phyloP scores from a whole-genome alignment of 768 basidiomycete species.

The Termitomyces sp. region DNA sequence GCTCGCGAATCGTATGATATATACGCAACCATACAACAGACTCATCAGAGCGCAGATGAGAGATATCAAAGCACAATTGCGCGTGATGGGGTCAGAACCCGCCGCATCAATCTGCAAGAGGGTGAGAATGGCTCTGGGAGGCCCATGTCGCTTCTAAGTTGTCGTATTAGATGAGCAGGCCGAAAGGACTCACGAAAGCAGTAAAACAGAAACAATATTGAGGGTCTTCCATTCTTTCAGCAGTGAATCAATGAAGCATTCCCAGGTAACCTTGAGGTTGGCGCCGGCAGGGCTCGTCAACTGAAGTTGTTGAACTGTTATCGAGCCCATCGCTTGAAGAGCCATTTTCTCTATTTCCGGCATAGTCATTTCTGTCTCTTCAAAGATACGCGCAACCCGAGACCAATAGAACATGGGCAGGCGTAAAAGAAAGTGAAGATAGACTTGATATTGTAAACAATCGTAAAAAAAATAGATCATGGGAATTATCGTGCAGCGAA shows the following conservation, averaged over 20 bases:
- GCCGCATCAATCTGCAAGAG: constrained; percentile 25
- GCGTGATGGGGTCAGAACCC: constrained; percentile 42
- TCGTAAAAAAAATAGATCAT: neutral
- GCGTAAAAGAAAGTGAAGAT: constrained; percentile 38
- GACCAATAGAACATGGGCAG: constrained; percentile 74
- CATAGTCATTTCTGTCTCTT: constrained; percentile 69
- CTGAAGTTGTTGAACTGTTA: constrained; percentile 15
- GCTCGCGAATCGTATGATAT: constrained; percentile 55
- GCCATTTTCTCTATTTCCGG: constrained; percentile 58
- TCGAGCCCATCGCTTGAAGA: constrained; percentile 32
- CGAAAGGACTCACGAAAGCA: constrained; percentile 18
- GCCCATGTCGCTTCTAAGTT: constrained; percentile 5
- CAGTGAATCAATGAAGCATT: constrained; percentile 19
- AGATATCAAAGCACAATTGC: constrained; percentile 48
- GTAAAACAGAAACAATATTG: constrained; percentile 18
- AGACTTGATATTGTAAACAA: neutral
- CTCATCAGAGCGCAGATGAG: constrained; percentile 54
- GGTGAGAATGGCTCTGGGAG: constrained; percentile 15
- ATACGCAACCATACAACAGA: constrained; percentile 53
- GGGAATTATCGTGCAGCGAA: neutral
- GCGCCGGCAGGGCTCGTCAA: constrained; percentile 28
- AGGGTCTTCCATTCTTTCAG: constrained; percentile 21
- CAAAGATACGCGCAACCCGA: constrained; percentile 70
- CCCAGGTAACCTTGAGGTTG: constrained; percentile 37
- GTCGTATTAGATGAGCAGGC: neutral